Percentiles rank a stretch among this genome's conserved stretches.
Evolutionary conservation across 371 early-diverging fungal genomes (phyloP).

Genomic region (Circinella minor): DNA sequence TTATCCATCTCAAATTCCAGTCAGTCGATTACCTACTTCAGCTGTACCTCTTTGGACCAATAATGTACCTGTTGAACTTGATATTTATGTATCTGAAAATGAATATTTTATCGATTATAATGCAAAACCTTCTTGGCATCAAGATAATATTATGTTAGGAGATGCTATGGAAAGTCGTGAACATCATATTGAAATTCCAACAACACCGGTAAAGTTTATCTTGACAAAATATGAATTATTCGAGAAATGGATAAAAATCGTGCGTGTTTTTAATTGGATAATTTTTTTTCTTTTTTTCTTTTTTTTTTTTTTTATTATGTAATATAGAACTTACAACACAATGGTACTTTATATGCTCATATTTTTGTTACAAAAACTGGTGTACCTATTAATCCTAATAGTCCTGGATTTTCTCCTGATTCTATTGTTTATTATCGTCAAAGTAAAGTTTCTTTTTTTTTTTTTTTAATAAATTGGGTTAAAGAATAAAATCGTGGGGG

Average conservation of each 20-base stretch:
- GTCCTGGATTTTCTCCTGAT: conserved; percentile 42
- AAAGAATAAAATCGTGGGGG: too few relatives aligned
- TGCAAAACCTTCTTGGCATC: conserved; percentile 59
- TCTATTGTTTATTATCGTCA: conserved; percentile 57
- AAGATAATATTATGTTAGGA: conserved; percentile 61
- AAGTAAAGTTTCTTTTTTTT: too few relatives aligned
- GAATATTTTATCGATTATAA: conserved; percentile 58
- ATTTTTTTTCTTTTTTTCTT: too few relatives aligned
- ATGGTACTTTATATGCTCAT: conserved; percentile 87
- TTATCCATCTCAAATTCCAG: conserved; percentile 32
- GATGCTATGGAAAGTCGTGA: conserved; percentile 52
- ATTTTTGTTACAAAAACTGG: conserved; percentile 66
- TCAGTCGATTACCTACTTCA: conserved; percentile 33
- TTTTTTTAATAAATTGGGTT: neutral
- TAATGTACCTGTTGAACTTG: conserved; percentile 47
- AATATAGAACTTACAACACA: conserved; percentile 68
- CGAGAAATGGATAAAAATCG: too few relatives aligned
- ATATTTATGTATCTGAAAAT: conserved; percentile 59
- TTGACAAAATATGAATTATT: too few relatives aligned
- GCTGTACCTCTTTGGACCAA: conserved; percentile 46
- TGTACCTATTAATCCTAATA: conserved; percentile 57
- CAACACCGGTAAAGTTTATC: conserved; percentile 36
- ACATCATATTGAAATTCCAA: conserved; percentile 43
- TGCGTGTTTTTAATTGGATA: too few relatives aligned
- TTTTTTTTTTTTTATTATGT: too few relatives aligned